phyloP scores from a whole-genome alignment of 257 asterid genomes.

The Solanum pimpinellifolium region DNA sequence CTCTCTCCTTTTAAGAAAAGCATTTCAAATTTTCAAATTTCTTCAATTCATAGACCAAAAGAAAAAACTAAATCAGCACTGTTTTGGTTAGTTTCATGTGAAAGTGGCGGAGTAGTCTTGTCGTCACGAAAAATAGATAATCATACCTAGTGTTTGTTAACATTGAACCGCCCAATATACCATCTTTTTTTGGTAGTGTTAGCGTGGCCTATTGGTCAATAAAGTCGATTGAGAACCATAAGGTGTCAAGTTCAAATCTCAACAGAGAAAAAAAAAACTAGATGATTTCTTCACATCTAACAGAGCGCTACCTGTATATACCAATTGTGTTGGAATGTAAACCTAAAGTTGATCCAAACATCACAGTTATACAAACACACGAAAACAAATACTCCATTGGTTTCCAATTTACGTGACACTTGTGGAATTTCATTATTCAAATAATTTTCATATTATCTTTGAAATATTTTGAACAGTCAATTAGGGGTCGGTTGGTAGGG shows the following conservation, averaged over 20 bases:
- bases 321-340: neutral
- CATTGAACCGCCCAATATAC: neutral
- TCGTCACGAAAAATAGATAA: neutral
- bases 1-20: neutral
- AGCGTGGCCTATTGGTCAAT: neutral
- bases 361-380: neutral
- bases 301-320: neutral
- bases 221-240: neutral
- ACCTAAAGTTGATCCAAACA: neutral
- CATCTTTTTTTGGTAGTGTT: neutral
- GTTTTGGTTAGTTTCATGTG: neutral
- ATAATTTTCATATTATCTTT: no score
- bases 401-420: no score
- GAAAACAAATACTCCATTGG: neutral
- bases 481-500: no score
- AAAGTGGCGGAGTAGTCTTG: neutral
- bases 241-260: neutral
- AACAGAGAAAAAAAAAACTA: no score
- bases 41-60: neutral
- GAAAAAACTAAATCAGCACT: neutral
- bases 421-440: no score
- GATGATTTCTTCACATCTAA: neutral
- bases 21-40: neutral
- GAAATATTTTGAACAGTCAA: no score
- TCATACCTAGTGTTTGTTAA: neutral